A percentile compares a stretch with the other conserved stretches of the same genome.
Conservation (phyloP, 1,139 yeast species). For the Pichia sp. region DNA sequence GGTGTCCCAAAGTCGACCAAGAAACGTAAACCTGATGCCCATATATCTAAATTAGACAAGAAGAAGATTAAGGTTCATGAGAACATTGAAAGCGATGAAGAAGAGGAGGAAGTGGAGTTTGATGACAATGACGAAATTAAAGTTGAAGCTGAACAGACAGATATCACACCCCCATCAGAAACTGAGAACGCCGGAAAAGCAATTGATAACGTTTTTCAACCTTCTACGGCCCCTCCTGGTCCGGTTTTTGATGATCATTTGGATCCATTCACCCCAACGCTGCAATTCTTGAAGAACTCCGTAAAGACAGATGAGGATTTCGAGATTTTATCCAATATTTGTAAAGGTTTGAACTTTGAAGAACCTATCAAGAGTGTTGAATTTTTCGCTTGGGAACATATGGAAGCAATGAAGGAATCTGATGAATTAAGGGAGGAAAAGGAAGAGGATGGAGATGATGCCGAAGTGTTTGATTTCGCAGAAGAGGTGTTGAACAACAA, state of each 20-base stretch:
- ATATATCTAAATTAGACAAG: conserved; percentile 14
- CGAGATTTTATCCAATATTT: conserved; percentile 44
- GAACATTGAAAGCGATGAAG: conserved; percentile 10
- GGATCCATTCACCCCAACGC: conserved; percentile 34
- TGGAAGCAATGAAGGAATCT: conserved; percentile 32
- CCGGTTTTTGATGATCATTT: conserved; percentile 49
- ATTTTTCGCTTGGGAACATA: conserved; percentile 68
- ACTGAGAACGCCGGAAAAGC: conserved; percentile 5
- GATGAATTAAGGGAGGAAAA: conserved; percentile 28
- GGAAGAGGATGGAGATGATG: conserved; percentile 30
- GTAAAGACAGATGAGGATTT: conserved; percentile 77
- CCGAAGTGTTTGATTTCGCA: conserved; percentile 22
- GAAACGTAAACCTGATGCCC: conserved; percentile 2
- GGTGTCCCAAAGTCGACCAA: conserved; percentile 21
- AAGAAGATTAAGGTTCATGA: conserved; percentile 21
- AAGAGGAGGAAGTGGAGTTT: conserved; percentile 18
- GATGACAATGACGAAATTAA: conserved; percentile 2
- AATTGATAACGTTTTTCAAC: conserved; percentile 42
- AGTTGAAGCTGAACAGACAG: conserved; percentile 12
- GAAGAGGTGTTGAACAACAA: conserved; percentile 24
- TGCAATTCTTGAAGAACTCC: conserved; percentile 49
- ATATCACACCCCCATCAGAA: conserved; percentile 26
- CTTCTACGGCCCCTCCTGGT: conserved; percentile 42
- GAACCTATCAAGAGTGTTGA: conserved; percentile 39
- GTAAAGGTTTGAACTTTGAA: conserved; percentile 32